phyloP scores from a whole-genome alignment of 2,329 filamentous ascomycete genomes.

The Byssothecium circinans region DNA sequence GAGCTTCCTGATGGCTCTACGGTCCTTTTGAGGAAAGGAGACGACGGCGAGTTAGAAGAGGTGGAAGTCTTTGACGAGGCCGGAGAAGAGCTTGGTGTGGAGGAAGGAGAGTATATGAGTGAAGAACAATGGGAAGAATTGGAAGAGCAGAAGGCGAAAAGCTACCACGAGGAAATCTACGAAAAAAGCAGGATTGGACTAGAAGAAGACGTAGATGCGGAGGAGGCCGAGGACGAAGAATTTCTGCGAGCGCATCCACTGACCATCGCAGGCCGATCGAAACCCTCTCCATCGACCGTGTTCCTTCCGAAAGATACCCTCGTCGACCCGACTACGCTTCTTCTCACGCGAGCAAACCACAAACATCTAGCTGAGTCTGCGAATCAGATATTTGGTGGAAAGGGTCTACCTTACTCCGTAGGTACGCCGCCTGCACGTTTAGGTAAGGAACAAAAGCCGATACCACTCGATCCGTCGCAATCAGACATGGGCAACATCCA shows the following conservation, averaged over 20 bases:
- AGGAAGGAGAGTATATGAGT: slow-evolving; percentile 31
- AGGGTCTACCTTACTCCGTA: slow-evolving; percentile 73
- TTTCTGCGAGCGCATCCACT: slow-evolving; percentile 69
- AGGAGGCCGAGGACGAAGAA: slow-evolving; percentile 38
- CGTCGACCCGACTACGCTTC: slow-evolving; percentile 66
- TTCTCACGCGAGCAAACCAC: slow-evolving; percentile 66
- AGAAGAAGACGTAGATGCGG: slow-evolving; percentile 42
- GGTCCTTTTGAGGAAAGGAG: slow-evolving; percentile 57
- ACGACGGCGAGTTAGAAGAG: slow-evolving; percentile 64
- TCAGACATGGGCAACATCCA: slow-evolving; percentile 73
- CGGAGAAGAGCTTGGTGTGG: slow-evolving; percentile 38
- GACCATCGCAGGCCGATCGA: slow-evolving; percentile 73
- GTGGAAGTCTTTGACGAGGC: slow-evolving; percentile 47
- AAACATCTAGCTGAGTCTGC: slow-evolving; percentile 76
- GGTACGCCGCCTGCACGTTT: slow-evolving; percentile 63
- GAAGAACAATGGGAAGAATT: slow-evolving; percentile 39
- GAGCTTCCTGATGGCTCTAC: slow-evolving; percentile 33
- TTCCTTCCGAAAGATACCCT: slow-evolving; percentile 72
- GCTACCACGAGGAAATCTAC: slow-evolving; percentile 39
- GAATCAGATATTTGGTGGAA: slow-evolving; percentile 74
- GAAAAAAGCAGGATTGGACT: slow-evolving; percentile 49
- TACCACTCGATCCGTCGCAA: slow-evolving; percentile 66
- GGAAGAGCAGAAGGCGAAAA: slow-evolving; percentile 33
- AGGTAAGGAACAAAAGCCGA: slow-evolving; percentile 62
- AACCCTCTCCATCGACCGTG: slow-evolving; percentile 72